Evolutionary conservation across 2,329 filamentous ascomycete species (phyloP), one percentile per base, ranked within the genome.

Genomic region (Lecanicillium sp.): DNA sequence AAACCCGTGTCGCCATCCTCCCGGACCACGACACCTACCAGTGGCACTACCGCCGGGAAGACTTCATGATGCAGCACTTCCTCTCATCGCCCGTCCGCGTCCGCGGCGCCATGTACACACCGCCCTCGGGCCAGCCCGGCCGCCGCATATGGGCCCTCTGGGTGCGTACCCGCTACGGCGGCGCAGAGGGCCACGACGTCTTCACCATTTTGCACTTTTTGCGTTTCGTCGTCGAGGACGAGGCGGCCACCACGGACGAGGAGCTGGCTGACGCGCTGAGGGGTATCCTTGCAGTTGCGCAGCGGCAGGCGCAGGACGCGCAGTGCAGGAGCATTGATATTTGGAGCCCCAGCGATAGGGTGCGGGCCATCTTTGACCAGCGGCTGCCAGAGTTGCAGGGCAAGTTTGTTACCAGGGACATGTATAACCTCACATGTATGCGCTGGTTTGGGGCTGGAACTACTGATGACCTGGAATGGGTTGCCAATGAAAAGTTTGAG

Each of bases 31-130:
- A 51, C n/a, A 53, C 52, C 6, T 42, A 59, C 3, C 45, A 49
- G 72, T 92, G 29, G 84, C 86, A 29, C 64, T 89, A 45, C 49
- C 79, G 34, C 82, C 78, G 90, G 35, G 87, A 95, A 60, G 79
- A 88, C 36, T 92, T 84, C 57, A 81, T 90, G 53, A 75, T 74
- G 5, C 69, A 72, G 39, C 72, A 77, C 45, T 66, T 89, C 5
- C 74, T 82, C 47, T 66, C 71, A 3, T 55, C 52, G 28, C 60
- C 57, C 1, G 81, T 85, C 0, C 53, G 65, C 1, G 65, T 84
- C 39, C 82, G 84, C 52, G 89, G 89, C 12, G 87, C 84, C 3
- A 68, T 87, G 2, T 77, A 81, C 31, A 69, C 69, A 5, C 60
- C 66, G 15, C 46, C 61, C 5, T 63, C 64, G 6, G 29, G n/a